Evolutionary conservation across 805 yeast genomes (phyloP), one percentile per base, ranked within the genome.

Genomic region (Nakazawaea wickerhamii): DNA sequence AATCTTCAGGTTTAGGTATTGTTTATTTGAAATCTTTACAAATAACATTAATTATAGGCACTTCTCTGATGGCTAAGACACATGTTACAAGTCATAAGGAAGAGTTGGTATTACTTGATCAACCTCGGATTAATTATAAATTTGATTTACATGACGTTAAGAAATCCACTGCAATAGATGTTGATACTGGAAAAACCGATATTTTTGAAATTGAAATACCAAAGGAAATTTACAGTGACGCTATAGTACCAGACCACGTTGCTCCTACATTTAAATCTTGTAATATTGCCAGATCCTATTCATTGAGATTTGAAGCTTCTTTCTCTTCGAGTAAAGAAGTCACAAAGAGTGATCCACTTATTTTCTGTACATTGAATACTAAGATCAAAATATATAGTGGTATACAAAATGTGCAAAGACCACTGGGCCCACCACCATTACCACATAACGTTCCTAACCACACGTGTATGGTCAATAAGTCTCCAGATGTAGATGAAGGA

Each of bases 191-290:
- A 1, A 32, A 43, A 8, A 28, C 53, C 14, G 17, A 25, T 11
- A 36, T 51, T 30, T 67, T 62, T 50, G 77, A 73, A 47, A 47
- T 71, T n/a, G 75, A 68, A 45, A 63, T 73, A 15, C 77, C 79
- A 1, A 48, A 47, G 18, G 52, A 60, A 36, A 55, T 65, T 43
- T 71, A 62, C 46, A 50, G 60, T 20, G 65, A 64, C 46, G 67
- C 75, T 33, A 54, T 60, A 3, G 47, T 76, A 14, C 81, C 84
- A 0, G 70, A 66, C 36, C 50, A 64, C 32, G 58, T 74, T 4
- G 61, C 79, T 2, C 84, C 86, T 2, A 58, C 73, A 15, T 81
- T 82, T 55, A 57, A 54, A 20, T 70, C 79, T 4, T 79, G 85
- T 51, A 79, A 78, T 51, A 66, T 81, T 18, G 53, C 62, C 9